Percentiles rank a stretch among this genome's conserved stretches.
Conservation (phyloP, 208 protist genomes). For the Crithidia thermophila region DNA sequence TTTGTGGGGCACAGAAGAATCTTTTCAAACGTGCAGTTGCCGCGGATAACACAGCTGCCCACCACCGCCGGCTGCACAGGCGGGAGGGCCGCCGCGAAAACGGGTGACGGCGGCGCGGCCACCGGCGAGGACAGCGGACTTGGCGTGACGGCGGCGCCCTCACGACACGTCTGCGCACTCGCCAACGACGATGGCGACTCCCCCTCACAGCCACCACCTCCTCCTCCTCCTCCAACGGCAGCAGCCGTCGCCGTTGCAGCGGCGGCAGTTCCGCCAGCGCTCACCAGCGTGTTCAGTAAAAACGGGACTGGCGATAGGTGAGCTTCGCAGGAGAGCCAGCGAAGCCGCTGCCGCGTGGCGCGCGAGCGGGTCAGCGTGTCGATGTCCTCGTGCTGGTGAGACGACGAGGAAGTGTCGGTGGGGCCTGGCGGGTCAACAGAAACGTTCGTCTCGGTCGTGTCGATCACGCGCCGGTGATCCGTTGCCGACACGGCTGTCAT, state of each 20-base stretch:
- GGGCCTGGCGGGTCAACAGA: too few relatives aligned
- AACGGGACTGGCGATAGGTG: constrained; percentile 11
- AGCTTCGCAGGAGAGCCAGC: constrained; percentile 9
- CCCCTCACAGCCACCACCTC: not conserved
- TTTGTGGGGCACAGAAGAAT: constrained; percentile 21
- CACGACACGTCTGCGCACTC: not conserved
- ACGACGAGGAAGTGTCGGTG: not conserved
- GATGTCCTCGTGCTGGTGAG: not conserved
- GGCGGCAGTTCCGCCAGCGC: too few relatives aligned
- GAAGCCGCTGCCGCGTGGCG: constrained; percentile 2
- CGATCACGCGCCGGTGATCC: too few relatives aligned
- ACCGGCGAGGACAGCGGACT: too few relatives aligned
- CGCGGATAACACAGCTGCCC: constrained; percentile 22
- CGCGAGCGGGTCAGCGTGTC: not conserved
- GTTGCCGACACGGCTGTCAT: not conserved
- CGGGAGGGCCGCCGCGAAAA: not conserved
- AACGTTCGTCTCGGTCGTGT: too few relatives aligned
- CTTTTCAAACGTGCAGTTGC: constrained; percentile 25
- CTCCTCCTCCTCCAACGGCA: too few relatives aligned
- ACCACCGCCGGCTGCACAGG: constrained; percentile 8
- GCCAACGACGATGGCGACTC: not conserved
- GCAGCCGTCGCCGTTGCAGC: too few relatives aligned
- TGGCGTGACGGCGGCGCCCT: not conserved
- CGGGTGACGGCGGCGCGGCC: not conserved
- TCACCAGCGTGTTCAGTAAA: not conserved